A percentile compares a stretch with the other conserved stretches of the same genome.
Conservation (phyloP, 2,329 filamentous ascomycete genomes). For the Botrytis deweyae region DNA sequence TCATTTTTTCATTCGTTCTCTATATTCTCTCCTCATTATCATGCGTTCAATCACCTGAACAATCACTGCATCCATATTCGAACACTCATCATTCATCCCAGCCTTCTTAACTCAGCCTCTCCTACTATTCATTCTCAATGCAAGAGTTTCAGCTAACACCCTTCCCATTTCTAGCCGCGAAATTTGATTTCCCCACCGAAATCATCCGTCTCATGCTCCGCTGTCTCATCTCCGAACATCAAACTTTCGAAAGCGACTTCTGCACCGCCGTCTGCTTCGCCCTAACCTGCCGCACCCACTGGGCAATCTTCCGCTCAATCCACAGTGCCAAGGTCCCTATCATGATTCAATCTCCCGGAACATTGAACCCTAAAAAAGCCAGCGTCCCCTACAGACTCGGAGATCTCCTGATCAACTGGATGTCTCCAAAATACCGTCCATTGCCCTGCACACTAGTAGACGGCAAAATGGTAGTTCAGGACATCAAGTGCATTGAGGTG, state of each 20-base stretch:
- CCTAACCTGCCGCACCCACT: neutral
- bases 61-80: rapidly evolving
- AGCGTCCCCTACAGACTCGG: neutral
- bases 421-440: neutral
- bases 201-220: neutral
- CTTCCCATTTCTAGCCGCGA: neutral
- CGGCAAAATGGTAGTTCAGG: rapidly evolving
- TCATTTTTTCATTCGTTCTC: neutral
- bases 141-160: neutral
- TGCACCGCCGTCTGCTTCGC: constrained; percentile 5
- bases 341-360: neutral
- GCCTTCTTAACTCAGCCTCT: neutral
- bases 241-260: neutral
- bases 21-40: neutral
- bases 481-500: rapidly evolving
- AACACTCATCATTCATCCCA: neutral
- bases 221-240: neutral
- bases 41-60: too few species aligned
- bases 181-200: neutral
- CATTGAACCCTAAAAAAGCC: rapidly evolving
- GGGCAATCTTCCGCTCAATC: neutral
- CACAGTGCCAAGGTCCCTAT: neutral
- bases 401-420: neutral
- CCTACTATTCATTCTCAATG: neutral
- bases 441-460: neutral